Conservation (phyloP, 2,329 filamentous ascomycete species). For the Emergomyces orientalis region DNA sequence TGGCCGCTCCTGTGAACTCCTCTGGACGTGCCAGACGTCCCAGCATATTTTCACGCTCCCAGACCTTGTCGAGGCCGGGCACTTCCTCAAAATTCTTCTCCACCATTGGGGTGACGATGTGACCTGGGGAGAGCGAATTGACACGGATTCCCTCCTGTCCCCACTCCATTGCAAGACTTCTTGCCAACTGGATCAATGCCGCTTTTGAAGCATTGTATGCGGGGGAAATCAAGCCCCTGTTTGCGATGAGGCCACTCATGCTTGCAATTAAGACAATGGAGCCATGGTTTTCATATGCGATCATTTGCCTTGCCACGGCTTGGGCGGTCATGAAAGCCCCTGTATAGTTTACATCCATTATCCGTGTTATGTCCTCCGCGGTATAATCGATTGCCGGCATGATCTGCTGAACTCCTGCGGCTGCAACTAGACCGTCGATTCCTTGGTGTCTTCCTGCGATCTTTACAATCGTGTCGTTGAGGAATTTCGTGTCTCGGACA, state of each 20-base stretch:
- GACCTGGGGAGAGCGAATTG: conserved; percentile 46
- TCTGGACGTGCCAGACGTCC: conserved; percentile 47
- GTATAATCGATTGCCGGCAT: conserved; percentile 34
- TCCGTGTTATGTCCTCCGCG: conserved; percentile 33
- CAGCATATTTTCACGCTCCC: conserved; percentile 44
- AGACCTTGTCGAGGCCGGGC: conserved; percentile 48
- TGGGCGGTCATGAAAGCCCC: conserved; percentile 43
- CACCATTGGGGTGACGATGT: conserved; percentile 63
- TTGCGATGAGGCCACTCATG: conserved; percentile 44
- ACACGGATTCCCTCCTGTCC: conserved; percentile 43
- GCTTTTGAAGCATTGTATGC: conserved; percentile 49
- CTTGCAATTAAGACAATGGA: conserved; percentile 44
- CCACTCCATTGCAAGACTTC: conserved; percentile 47
- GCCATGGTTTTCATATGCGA: conserved; percentile 20
- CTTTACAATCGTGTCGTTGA: conserved; percentile 17
- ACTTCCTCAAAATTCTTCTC: conserved; percentile 61
- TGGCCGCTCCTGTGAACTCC: conserved; percentile 55
- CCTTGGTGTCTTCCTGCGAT: conserved; percentile 17
- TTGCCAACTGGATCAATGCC: conserved; percentile 44
- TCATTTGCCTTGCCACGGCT: conserved; percentile 32
- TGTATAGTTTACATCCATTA: conserved; percentile 43
- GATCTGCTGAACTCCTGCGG: conserved; percentile 37
- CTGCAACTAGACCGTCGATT: conserved; percentile 36
- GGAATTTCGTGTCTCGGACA: conserved; percentile 34
- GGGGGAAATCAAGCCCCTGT: conserved; percentile 37